Base-by-base conservation (phyloP, 257 asterid species). In the Verbascum thapsus region DNA sequence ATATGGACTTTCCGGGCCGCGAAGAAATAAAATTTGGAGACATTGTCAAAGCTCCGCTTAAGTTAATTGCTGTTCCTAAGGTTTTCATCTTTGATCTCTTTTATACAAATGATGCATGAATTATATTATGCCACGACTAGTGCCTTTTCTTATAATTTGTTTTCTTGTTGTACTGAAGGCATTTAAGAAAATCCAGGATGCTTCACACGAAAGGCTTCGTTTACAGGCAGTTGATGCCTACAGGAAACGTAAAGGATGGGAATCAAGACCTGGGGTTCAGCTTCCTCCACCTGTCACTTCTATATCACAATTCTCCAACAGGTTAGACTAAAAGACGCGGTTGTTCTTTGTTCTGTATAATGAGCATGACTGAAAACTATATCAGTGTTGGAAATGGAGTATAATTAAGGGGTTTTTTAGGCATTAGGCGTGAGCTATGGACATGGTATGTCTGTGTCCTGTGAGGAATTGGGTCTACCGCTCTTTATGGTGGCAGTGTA, bases 151-250 rank as follows among this genome's bases (percentile, higher is more conserved):
- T 55, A 66, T 47, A 16, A 44, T 39, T 12, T 5, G 9, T n/a
- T 41, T 38, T 34, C 43, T 11, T 39, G 59, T 60, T 77, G 8
- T 60, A 16, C 55, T 74, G 59, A 48, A 88, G 95, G 81, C 68
- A 30, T 78, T 69, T 67, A 94, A 87, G 86, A 65, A 51, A 51
- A 16, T 30, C 3, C 82, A 63, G 20, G 91, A 64, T 65, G 97
- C 96, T 72, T 94, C 91, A 19, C 79, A 83, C 60, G 96, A 94
- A 81, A 87, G 99, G 81, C 85, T 87, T 52, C 88, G 97, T 11
- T 57, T 90, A 59, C 91, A 76, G 76, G 97, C 97, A 40, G 79
- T 94, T 18, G 96, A 90, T 34, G 87, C 89, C 62, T 94, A 85
- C 68, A 78, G 99, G 74, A 66, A 82, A n/a, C 84, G 94, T 16